Evolutionary conservation across 257 asterid genomes (phyloP).

Genomic region (Agastache rugosa): DNA sequence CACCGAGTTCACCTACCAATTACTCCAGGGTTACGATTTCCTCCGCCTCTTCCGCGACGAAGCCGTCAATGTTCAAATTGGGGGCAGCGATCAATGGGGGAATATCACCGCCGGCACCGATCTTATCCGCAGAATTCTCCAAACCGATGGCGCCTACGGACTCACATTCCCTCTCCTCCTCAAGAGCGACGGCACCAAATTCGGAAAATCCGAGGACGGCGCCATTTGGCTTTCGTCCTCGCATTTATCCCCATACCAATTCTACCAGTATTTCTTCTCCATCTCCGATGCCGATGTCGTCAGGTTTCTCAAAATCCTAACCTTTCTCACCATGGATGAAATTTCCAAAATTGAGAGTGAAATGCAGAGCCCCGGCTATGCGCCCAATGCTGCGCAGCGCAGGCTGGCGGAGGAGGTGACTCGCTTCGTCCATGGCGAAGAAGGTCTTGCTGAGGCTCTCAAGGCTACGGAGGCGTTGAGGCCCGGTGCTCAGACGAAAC

Average conservation of each 20-base stretch:
- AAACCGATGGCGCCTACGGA: slow-evolving; percentile 64
- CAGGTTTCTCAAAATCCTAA: slow-evolving; percentile 75
- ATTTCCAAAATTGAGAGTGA: slow-evolving; percentile 57
- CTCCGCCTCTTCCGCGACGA: slow-evolving; percentile 61
- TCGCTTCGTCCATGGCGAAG: slow-evolving; percentile 89
- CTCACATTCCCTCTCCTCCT: slow-evolving; percentile 92
- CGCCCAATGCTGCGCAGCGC: slow-evolving; percentile 82
- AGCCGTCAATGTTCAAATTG: slow-evolving; percentile 82
- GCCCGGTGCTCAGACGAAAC: slow-evolving; percentile 78
- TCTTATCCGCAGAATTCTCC: slow-evolving; percentile 74
- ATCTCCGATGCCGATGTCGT: slow-evolving; percentile 78
- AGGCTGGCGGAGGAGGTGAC: slow-evolving; percentile 94
- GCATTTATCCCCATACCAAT: slow-evolving; percentile 76
- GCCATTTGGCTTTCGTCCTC: slow-evolving; percentile 88
- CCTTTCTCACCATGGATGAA: slow-evolving; percentile 75
- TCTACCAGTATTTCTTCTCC: slow-evolving; percentile 80
- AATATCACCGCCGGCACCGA: slow-evolving; percentile 93
- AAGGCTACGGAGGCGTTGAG: slow-evolving; percentile 86
- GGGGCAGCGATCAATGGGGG: slow-evolving; percentile 99
- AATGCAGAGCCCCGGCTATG: slow-evolving; percentile 62
- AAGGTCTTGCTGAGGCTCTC: slow-evolving; percentile 74
- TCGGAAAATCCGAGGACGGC: slow-evolving; percentile 93
- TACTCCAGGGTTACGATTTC: slow-evolving; percentile 87
- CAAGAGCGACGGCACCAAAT: slow-evolving; percentile 89
- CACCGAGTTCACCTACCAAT: slow-evolving; percentile 86